Evolutionary conservation across 1,139 yeast genomes (phyloP).

Genomic region (Geotrichum restrictum): DNA sequence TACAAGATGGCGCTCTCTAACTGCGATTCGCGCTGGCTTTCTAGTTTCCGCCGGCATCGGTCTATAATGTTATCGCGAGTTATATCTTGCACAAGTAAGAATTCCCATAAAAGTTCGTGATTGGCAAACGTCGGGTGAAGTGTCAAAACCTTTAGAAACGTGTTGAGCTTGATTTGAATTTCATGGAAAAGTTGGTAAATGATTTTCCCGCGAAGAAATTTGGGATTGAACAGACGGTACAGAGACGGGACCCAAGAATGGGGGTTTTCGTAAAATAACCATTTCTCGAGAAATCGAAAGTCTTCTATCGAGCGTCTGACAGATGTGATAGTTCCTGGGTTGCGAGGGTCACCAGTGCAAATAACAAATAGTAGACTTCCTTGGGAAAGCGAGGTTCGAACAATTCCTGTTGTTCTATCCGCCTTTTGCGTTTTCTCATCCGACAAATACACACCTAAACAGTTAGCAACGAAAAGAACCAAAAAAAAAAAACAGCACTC

Average conservation of each 20-base stretch:
- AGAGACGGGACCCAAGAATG: slow-evolving; percentile 40
- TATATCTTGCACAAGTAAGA: slow-evolving; percentile 42
- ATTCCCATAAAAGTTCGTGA: slow-evolving; percentile 46
- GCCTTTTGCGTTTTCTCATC: slow-evolving; percentile 14
- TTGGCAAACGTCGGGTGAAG: slow-evolving; percentile 37
- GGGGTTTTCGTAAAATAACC: slow-evolving; percentile 39
- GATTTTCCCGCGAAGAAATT: slow-evolving; percentile 37
- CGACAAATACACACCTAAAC: slow-evolving; percentile 3
- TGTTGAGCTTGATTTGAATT: slow-evolving; percentile 48
- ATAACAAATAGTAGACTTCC: slow-evolving; percentile 33
- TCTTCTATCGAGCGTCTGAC: slow-evolving; percentile 43
- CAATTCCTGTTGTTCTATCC: slow-evolving; percentile 29
- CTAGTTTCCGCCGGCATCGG: slow-evolving; percentile 36
- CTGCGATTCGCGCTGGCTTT: slow-evolving; percentile 36
- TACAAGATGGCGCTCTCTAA: slow-evolving; percentile 31
- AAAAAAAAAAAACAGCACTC: slow-evolving; percentile 31
- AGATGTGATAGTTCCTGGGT: slow-evolving; percentile 23
- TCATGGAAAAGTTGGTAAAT: slow-evolving; percentile 45
- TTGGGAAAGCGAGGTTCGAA: slow-evolving; percentile 32
- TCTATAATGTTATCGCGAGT: slow-evolving; percentile 38
- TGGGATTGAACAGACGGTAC: slow-evolving; percentile 34
- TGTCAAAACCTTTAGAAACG: slow-evolving; percentile 44
- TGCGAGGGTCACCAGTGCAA: slow-evolving; percentile 32
- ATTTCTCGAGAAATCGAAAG: slow-evolving; percentile 41
- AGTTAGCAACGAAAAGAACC: slow-evolving; percentile 2